Evolutionary conservation across 2,329 filamentous ascomycete genomes (phyloP), one percentile per base, ranked within the genome.

Genomic region (Cephalotrichum gorgonifer): DNA sequence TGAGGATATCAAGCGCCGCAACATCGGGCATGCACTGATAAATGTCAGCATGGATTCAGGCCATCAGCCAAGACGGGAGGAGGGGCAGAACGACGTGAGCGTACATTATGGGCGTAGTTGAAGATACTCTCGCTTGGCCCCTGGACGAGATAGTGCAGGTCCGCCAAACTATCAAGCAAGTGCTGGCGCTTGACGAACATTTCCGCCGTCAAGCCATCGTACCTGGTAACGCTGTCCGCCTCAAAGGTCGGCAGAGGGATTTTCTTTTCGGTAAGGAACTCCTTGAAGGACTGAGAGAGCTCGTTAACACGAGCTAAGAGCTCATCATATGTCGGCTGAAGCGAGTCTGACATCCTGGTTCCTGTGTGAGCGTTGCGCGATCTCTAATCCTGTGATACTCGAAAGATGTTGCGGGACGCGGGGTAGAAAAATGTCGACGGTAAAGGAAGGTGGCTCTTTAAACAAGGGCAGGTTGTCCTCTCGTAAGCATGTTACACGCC

Each of bases 61-160:
- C 27, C 26, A n/a, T 6, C 11, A 9, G 14, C 17, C 15, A 17
- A 5, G 38, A 26, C 12, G 15, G 33, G n/a, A 11, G 31, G 39
- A 22, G 23, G 39, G 12, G n/a, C 8, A 15, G 20, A 12, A 41
- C 11, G 17, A 14, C 12, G n/a, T 9, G 6, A 35, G 9, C 63
- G 58, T 56, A 68, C 66, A 38, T 60, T 65, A 52, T 69, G 66
- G 12, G 60, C 61, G 45, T 68, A 69, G 55, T 69, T 69, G 56
- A 72, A 74, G 23, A 74, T 64, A 49, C 70, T 74, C 56, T 75
- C 72, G 52, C 69, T 73, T 0, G 72, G 72, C 0, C 72, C 72
- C 47, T 72, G 68, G 6, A 65, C 64, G 4, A 76, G 55, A 46
- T 70, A 70, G 53, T 62, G 67, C 60, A 75, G 62, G 47, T 76